Conservation (phyloP, 2,329 filamentous ascomycete species). For the Coniella vitis region DNA sequence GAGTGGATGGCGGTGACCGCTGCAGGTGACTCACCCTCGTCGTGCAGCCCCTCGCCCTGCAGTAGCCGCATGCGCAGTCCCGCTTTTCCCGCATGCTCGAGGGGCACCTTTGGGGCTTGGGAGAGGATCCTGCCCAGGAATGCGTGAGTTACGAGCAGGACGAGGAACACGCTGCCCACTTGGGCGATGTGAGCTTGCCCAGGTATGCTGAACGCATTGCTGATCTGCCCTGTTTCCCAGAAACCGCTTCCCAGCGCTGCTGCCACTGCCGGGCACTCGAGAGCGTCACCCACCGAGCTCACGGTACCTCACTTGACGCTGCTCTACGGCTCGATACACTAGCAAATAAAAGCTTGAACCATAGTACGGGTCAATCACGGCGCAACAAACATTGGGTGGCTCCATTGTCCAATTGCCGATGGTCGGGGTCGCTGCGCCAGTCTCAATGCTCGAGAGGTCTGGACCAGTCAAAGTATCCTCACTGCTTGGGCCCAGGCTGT, state of each 20-base stretch:
- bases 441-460: slow-evolving; percentile 15
- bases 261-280: no score
- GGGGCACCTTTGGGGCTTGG: not conserved
- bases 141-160: not conserved
- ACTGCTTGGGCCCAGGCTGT: not conserved
- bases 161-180: not conserved
- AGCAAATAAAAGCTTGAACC: slow-evolving; percentile 5
- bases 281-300: not conserved
- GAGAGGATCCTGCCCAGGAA: not conserved
- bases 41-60: slow-evolving; percentile 14
- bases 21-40: slow-evolving; percentile 15
- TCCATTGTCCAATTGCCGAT: slow-evolving; percentile 7
- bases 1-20: slow-evolving; percentile 18
- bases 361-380: slow-evolving; percentile 12
- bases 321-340: no score
- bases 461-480: slow-evolving; percentile 10
- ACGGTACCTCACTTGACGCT: slow-evolving; percentile 1
- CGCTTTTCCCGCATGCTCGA: slow-evolving; percentile 11
- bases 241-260: no score
- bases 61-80: slow-evolving; percentile 15
- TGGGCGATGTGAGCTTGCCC: no score
- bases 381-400: slow-evolving; percentile 9
- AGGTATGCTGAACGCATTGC: no score
- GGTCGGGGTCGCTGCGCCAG: slow-evolving; percentile 9
- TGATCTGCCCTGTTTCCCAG: no score